Conservation (phyloP, 495 filamentous ascomycete genomes). For the Sordaria brevicollis region DNA sequence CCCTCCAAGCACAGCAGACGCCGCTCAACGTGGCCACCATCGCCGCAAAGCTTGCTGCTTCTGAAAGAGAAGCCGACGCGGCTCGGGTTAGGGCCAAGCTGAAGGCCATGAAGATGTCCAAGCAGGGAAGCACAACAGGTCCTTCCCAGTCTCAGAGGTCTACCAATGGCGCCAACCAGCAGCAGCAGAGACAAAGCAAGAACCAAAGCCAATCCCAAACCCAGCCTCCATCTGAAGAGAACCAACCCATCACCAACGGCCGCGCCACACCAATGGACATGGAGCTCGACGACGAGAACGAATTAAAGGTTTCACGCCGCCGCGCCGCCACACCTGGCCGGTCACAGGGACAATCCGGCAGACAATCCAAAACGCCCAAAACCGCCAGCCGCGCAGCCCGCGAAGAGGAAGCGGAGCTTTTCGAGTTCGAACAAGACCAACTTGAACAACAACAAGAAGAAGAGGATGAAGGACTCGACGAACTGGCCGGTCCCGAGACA, state of each 20-base stretch:
- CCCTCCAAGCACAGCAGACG: slow-evolving; percentile 32
- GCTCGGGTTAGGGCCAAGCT: slow-evolving; percentile 46
- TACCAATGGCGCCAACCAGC: not conserved
- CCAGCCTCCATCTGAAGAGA: not conserved
- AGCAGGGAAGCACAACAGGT: slow-evolving; percentile 2
- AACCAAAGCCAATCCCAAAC: not conserved
- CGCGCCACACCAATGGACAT: not conserved
- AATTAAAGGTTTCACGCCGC: slow-evolving; percentile 1
- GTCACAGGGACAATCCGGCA: not conserved
- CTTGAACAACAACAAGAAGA: not conserved
- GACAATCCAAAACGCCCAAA: not conserved
- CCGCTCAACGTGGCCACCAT: slow-evolving; percentile 44
- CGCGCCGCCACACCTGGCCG: not conserved
- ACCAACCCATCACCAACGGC: not conserved
- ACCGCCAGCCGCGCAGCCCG: not conserved
- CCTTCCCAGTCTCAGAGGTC: slow-evolving; percentile 1
- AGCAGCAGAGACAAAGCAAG: not conserved
- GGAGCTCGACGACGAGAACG: slow-evolving; percentile 3
- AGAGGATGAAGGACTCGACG: slow-evolving; percentile 11
- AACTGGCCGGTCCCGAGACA: slow-evolving; percentile 11
- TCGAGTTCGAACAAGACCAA: not conserved
- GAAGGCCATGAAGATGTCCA: slow-evolving; percentile 29
- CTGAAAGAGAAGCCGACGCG: slow-evolving; percentile 46
- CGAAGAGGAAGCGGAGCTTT: not conserved
- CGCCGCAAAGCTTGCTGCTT: slow-evolving; percentile 44